Base-by-base conservation (phyloP, 2,329 filamentous ascomycete species). In the Xylariaceae sp. region DNA sequence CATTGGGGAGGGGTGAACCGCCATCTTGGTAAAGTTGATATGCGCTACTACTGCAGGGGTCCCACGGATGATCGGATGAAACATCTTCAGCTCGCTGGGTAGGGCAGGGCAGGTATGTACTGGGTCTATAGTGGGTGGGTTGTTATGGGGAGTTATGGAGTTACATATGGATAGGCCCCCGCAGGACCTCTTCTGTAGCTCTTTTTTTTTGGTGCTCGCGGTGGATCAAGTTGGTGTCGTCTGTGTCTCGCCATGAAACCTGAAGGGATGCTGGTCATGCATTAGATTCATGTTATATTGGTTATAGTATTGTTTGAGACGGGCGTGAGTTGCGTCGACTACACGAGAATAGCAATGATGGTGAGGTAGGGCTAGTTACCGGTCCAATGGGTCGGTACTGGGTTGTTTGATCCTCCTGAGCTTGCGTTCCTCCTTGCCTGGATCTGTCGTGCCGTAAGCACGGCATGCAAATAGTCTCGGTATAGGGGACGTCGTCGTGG, bases 1-100 rank as follows among this genome's bases (percentile, higher is more conserved):
- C 50, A 59, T 35, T 52, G 48, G 30, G 13, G 13, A 49, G 8
- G 47, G 37, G 47, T 10, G 47, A 49, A 49, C 47, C 47, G 47
- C 47, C 17, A 4, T 49, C 47, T 30, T 49, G 47, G 47, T 49
- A 49, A 30, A 35, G 17, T 51, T 34, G 49, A 34, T 51, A 35
- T 51, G 30, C 49, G 23, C 23, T 35, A 51, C 17, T 23, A 35
- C 23, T 35, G 23, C 23, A 18, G 15, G 44, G 30, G 30, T 37
- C 18, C 23, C 49, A 42, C 37, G 48, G 42, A 42, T 50, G 3
- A 35, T 51, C 47, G 56, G 53, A 50, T 56, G 61, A 58, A 57
- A 61, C 56, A 57, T 48, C 50, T 48, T 61, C 61, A 61, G 61
- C 61, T 61, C 34, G 30, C 11, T 11, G 15, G 45, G 17, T 37